A percentile compares a stretch with the other conserved stretches of the same genome.
Evolutionary conservation across 306 rosid species (phyloP).

Genomic region (Luffa aegyptiaca): DNA sequence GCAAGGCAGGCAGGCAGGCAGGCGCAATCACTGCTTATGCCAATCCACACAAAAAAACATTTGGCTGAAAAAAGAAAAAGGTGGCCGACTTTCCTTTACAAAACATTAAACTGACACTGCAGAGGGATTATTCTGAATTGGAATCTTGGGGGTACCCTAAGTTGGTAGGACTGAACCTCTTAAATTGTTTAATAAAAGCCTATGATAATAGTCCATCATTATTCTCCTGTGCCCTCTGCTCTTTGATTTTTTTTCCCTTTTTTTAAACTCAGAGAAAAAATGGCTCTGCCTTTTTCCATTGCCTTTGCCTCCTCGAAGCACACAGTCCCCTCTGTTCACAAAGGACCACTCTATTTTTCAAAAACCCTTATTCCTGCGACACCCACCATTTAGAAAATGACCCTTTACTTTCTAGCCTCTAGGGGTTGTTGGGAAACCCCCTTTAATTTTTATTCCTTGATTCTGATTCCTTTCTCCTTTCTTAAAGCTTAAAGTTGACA

Average conservation of each 20-base stretch:
- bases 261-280: background rate
- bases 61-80: background rate
- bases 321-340: background rate
- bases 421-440: background rate
- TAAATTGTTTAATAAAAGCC: background rate
- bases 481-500: background rate
- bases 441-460: background rate
- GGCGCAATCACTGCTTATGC: background rate
- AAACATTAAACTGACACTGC: background rate
- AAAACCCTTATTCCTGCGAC: background rate
- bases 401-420: background rate
- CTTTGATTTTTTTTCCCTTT: background rate
- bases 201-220: background rate
- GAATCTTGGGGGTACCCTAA: background rate
- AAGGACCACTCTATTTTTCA: background rate
- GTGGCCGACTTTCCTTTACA: conserved; percentile 1
- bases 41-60: background rate
- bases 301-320: background rate
- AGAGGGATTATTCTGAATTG: background rate
- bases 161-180: background rate
- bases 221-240: background rate
- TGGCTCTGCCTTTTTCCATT: background rate
- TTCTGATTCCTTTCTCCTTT: background rate
- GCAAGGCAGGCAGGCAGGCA: background rate
- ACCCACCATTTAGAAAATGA: background rate